Conservation (phyloP, 331 rosid species). For the Pyrus hybrid region DNA sequence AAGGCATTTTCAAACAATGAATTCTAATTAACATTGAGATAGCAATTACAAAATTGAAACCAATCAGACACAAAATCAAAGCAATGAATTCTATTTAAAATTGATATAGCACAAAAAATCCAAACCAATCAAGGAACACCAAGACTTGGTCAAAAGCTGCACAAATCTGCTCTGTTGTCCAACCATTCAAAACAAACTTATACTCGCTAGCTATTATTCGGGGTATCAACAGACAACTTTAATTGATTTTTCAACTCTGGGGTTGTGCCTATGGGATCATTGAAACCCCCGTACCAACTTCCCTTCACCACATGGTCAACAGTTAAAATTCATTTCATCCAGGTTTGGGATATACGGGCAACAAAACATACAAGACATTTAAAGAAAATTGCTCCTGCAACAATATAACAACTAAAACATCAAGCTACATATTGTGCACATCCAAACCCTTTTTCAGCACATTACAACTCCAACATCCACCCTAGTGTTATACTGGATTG, state of each 20-base stretch:
- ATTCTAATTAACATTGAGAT: neutral
- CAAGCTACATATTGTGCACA: neutral
- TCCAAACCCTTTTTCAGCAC: neutral
- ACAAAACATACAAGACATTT: neutral
- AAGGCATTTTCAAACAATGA: neutral
- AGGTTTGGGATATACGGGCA: neutral
- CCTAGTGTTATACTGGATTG: neutral
- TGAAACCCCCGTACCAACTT: neutral
- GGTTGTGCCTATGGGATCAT: neutral
- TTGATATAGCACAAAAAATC: neutral
- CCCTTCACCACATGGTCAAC: neutral
- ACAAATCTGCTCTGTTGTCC: neutral
- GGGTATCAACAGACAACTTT: neutral
- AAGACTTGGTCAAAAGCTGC: neutral
- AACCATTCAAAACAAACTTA: neutral
- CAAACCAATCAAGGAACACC: neutral
- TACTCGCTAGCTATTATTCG: neutral
- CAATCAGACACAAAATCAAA: neutral
- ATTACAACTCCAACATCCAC: neutral
- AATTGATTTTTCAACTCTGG: neutral
- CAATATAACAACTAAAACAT: neutral
- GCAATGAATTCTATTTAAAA: neutral
- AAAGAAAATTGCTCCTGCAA: neutral
- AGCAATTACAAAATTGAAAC: constrained; percentile 11
- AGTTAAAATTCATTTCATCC: too few species aligned